Conservation (phyloP, 2,329 filamentous ascomycete species). For the Ascocoryne sarcoides region DNA sequence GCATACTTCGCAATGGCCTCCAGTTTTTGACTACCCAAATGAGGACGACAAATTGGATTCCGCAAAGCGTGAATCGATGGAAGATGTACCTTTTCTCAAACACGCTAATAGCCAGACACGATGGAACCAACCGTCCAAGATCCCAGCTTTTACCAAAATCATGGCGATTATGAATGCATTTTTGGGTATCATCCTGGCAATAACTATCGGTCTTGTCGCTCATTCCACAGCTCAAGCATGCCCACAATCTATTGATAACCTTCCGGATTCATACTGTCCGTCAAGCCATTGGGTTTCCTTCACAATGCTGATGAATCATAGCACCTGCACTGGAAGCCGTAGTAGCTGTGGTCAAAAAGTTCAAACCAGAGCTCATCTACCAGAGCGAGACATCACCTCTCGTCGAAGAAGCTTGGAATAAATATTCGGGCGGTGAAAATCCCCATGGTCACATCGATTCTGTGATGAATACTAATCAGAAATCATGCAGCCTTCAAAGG, state of each 20-base stretch:
- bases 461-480: too few relatives aligned
- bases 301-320: not conserved
- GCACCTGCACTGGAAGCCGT: not conserved
- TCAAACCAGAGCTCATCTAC: not conserved
- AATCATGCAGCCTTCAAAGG: not conserved
- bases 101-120: too few relatives aligned
- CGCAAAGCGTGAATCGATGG: too few relatives aligned
- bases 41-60: too few relatives aligned
- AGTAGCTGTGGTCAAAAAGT: not conserved
- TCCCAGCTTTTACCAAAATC: conserved; percentile 1
- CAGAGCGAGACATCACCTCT: not conserved
- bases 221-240: not conserved
- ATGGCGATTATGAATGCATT: not conserved
- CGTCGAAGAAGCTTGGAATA: not conserved
- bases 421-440: not conserved
- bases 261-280: not conserved
- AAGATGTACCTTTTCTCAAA: too few relatives aligned
- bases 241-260: not conserved
- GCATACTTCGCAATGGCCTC: too few relatives aligned
- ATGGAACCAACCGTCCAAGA: too few relatives aligned
- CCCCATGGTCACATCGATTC: too few relatives aligned
- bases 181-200: not conserved
- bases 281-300: not conserved
- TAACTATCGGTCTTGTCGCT: not conserved
- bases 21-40: too few relatives aligned